Evolutionary conservation across 352 stramenopile genomes (phyloP), one percentile per base, ranked within the genome.

Genomic region (Phytophthora constricta): DNA sequence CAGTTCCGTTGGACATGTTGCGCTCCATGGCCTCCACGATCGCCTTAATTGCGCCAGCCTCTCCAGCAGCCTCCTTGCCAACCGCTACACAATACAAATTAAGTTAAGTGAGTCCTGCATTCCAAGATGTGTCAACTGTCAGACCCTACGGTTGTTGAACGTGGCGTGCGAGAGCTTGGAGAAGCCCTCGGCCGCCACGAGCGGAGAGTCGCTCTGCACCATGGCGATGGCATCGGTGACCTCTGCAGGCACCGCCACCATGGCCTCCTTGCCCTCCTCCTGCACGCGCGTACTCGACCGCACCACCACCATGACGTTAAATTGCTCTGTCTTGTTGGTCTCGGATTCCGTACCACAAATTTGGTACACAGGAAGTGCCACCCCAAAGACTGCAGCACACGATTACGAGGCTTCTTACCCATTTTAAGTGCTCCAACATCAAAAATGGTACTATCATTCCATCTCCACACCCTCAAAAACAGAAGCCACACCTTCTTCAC

Each of bases 91-190:
- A 48, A 11, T 34, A 22, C 49, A 14, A 45, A 49, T 14, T 42
- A 46, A 27, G 4, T 28, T 22, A 26, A 41, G 13, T 34, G 14
- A n/a, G 31, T 54, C 10, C 22, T 57, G 23, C 37, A 10, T 28
- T 45, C 49, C 19, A 59, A 26, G 13, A 10, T 22, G 17, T 10
- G 41, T 23, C 41, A 26, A 47, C 19, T 56, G 11, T 41, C 13
- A 19, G 2, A 59, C 60, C 79, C 51, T 49, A 91, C 86, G 77
- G 58, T 92, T 82, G 68, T 91, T 94, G 58, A 94, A 94, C 14
- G 82, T 90, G n/a, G 74, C 78, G 57, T 91, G 84, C 17, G 79
- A 82, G 42, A 94, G 75, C 70, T 91, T 91, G 33, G 81, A 81
- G 54, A 92, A 82, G 0, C 86, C 86, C 33, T 93, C 84, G 14